Percentiles rank a stretch among this genome's conserved stretches.
phyloP scores from a whole-genome alignment of 371 early-diverging fungal genomes.

The Synchytrium microbalum region DNA sequence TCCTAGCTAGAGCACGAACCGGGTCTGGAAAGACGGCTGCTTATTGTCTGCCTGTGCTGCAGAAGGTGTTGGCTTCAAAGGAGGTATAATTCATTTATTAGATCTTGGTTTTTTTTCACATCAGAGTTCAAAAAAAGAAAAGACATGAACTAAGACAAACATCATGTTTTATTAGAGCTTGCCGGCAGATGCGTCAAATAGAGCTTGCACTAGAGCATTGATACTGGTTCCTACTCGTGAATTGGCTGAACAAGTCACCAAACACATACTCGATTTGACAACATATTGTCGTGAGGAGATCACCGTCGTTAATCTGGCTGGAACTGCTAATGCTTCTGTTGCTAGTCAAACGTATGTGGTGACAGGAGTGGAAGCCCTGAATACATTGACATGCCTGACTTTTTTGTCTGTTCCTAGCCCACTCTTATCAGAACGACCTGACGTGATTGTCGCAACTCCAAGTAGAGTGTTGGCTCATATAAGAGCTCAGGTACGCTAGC shows the following conservation, averaged over 20 bases:
- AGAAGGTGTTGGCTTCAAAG: slow-evolving; percentile 72
- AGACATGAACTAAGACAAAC: neutral
- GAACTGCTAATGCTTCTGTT: slow-evolving; percentile 24
- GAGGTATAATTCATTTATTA: slow-evolving; percentile 35
- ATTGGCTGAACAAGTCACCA: slow-evolving; percentile 89
- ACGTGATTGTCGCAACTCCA: slow-evolving; percentile 79
- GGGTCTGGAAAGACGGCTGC: slow-evolving; percentile 99
- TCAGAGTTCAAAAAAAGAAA: too few species aligned
- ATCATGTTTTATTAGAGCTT: too few species aligned
- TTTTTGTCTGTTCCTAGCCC: too few species aligned
- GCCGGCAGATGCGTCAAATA: neutral
- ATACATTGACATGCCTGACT: slow-evolving; percentile 7
- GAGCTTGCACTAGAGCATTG: slow-evolving; percentile 53
- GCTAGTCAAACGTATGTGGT: slow-evolving; percentile 48
- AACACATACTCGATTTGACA: slow-evolving; percentile 61
- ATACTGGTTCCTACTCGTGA: slow-evolving; percentile 95
- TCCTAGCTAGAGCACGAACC: slow-evolving; percentile 96
- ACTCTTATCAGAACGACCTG: slow-evolving; percentile 72
- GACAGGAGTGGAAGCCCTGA: neutral
- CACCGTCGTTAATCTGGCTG: slow-evolving; percentile 62
- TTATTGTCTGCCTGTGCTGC: slow-evolving; percentile 89
- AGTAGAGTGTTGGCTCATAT: slow-evolving; percentile 66
- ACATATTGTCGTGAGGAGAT: slow-evolving; percentile 61
- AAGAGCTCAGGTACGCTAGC: slow-evolving; percentile 58
- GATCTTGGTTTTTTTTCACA: slow-evolving; percentile 2